Percentiles rank a stretch among this genome's conserved stretches.
Evolutionary conservation across 768 basidiomycete species (phyloP).

Genomic region (Russula vinacea): DNA sequence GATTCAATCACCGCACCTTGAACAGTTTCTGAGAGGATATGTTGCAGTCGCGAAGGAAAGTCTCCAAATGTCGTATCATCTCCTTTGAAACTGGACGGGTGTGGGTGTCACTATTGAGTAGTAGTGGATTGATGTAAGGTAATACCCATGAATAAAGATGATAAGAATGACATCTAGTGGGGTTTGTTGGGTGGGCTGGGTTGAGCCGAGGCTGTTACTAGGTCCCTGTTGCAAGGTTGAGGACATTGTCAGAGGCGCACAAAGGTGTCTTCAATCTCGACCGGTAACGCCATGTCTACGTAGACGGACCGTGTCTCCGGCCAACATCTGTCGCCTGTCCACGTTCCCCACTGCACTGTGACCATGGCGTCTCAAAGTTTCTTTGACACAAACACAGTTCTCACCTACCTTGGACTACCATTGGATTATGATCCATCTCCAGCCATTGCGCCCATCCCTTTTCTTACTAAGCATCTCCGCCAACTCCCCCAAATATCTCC

Average conservation of each 20-base stretch:
- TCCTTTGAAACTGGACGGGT: slow-evolving; percentile 48
- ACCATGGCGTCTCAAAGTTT: slow-evolving; percentile 7
- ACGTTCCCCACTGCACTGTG: not conserved
- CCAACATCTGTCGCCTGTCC: too few species aligned
- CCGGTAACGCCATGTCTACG: slow-evolving; percentile 2
- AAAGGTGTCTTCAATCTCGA: not conserved
- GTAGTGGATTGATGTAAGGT: slow-evolving; percentile 29
- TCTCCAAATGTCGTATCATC: slow-evolving; percentile 67
- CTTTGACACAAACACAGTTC: slow-evolving; percentile 34
- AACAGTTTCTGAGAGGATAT: slow-evolving; percentile 68
- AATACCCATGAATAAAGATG: slow-evolving; percentile 76
- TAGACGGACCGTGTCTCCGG: not conserved
- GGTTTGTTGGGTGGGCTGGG: slow-evolving; percentile 10
- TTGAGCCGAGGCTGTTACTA: slow-evolving; percentile 3
- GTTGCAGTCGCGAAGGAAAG: slow-evolving; percentile 78
- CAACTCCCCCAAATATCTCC: slow-evolving; percentile 67
- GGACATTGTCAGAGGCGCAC: not conserved
- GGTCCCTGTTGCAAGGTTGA: not conserved
- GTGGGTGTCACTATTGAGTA: not conserved
- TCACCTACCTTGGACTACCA: slow-evolving; percentile 57
- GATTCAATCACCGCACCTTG: slow-evolving; percentile 59
- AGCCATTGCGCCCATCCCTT: slow-evolving; percentile 52
- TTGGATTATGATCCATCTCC: slow-evolving; percentile 61
- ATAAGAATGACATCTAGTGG: slow-evolving; percentile 54
- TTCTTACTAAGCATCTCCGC: slow-evolving; percentile 56